Base-by-base conservation (phyloP, 768 basidiomycete species). In the Amanita inopinata region DNA sequence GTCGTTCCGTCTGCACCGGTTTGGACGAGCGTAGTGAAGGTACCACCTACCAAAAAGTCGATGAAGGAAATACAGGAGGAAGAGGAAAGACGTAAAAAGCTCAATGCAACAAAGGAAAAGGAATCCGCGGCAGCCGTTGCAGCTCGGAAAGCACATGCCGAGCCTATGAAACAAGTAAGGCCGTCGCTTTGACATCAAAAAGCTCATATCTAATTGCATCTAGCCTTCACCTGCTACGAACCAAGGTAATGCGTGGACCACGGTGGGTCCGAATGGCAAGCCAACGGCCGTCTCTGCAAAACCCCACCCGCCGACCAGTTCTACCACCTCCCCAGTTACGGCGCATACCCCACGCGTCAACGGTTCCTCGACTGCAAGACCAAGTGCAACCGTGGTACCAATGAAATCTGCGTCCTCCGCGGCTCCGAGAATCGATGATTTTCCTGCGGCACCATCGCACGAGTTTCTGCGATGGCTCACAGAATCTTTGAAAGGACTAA, bases 1-100 rank as follows among this genome's bases (percentile, higher is more conserved):
- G 32, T 56, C 8, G 17, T 46, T 11, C 46, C 51, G 15, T 43
- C 63, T 11, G 54, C 73, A 4, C 73, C 78, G 11, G 89, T 87
- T 14, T 94, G 91, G 89, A 83, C 80, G 7, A 78, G 71, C 52
- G 63, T 73, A 11, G 63, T 61, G 18, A 80, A 78, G 55, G 60
- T 71, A 5, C 64, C 65, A 7, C 57, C 67, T 2, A 57, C 72
- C 5, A 93, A 90, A 70, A 96, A 91, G 71, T 87, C 88, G 1
- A 83, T 99, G 82, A 97, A 94, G 67, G 92, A 99, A 66, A 99
- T 99, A 30, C 89, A 94, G 56, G 94, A 98, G 61, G 96, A 99
- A 53, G 96, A 99, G 56, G 90, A 94, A 61, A 75, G 67, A 49
- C 74, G 83, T 48, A 92, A 90, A 69, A 85, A 80, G 61, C 52